These are phyloP conservation scores for Pterulicium gracile DNA, from an alignment of 1,284 basidiomycete genomes.

Conservation along the genomic window DNA sequence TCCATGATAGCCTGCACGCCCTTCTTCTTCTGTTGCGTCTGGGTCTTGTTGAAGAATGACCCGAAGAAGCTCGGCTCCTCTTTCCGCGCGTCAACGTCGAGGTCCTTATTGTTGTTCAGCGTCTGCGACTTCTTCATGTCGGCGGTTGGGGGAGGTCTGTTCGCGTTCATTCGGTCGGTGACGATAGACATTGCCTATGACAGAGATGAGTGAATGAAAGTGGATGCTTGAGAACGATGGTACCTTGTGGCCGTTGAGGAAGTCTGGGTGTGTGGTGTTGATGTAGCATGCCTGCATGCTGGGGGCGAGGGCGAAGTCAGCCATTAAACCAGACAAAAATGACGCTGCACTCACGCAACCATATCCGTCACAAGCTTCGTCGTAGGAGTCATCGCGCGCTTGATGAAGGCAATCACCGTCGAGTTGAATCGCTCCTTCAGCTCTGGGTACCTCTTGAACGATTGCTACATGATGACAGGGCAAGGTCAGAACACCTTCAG, in stretches of 20 bases:
- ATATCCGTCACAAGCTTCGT: slow-evolving; percentile 91
- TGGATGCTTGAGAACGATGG: not conserved
- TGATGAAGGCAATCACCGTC: slow-evolving; percentile 95
- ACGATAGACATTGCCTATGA: slow-evolving; percentile 84
- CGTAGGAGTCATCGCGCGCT: slow-evolving; percentile 86
- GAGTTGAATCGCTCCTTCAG: slow-evolving; percentile 90
- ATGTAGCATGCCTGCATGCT: slow-evolving; percentile 97
- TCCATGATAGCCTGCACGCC: slow-evolving; percentile 74
- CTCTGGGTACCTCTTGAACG: slow-evolving; percentile 91
- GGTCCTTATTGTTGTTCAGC: slow-evolving; percentile 88
- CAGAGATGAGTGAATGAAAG: slow-evolving; percentile 6
- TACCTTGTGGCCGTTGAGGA: slow-evolving; percentile 89
- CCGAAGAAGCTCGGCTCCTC: slow-evolving; percentile 93
- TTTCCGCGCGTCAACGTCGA: slow-evolving; percentile 84
- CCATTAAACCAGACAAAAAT: slow-evolving; percentile 2
- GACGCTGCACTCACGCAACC: slow-evolving; percentile 51
- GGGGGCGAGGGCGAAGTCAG: slow-evolving; percentile 9
- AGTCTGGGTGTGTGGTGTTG: slow-evolving; percentile 99
- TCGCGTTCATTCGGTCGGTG: slow-evolving; percentile 73
- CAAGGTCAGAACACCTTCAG: slow-evolving; percentile 7
- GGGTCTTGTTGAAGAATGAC: slow-evolving; percentile 75
- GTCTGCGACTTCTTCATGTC: slow-evolving; percentile 64
- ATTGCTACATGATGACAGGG: slow-evolving; percentile 45
- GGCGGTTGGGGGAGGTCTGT: slow-evolving; percentile 52
- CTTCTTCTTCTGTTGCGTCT: slow-evolving; percentile 55